Base-by-base conservation (phyloP, 192 early-diverging fungal genomes). In the Neocallimastix lanati region DNA sequence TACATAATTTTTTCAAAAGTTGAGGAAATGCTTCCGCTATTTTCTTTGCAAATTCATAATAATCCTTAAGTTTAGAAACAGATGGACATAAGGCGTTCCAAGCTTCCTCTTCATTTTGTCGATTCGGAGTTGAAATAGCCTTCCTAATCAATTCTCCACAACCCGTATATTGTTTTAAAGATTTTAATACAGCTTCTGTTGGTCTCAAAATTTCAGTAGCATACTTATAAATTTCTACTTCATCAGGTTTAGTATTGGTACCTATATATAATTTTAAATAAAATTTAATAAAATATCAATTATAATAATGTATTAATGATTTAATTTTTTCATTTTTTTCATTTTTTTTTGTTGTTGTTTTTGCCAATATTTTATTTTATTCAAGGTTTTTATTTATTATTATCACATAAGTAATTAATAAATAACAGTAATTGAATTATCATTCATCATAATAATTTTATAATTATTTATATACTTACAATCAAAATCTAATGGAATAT, bases 91-190 rank as follows among this genome's bases (percentile, higher is more conserved):
- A 86, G 78, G 90, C n/a, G n/a, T n/a, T n/a, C n/a, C n/a, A n/a
- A n/a, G n/a, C n/a, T n/a, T n/a, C n/a, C n/a, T n/a, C n/a, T 83
- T 99, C 97, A 83, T 93, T 92, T 77, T 95, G 93, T 40, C 88
- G 86, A 36, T 89, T 92, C 13, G 96, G 96, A 30, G 86, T 85
- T 29, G 92, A 91, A 80, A 99, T 96, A 36, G 97, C 97, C 86
- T 87, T 82, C 29, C 93, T 88, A 82, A 95, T 95, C 77, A 87
- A 85, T 28, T 93, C 92, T 76, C 90, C 89, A 83, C 90, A 92
- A 38, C 90, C 88, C 33, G 83, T 81, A 84, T 95, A 95, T 14
- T 77, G 80, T 77, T 85, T 38, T 29, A 95, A 84, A 21, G 84
- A 78, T 18, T 91, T 83, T 78, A 94, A 82, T 29, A 91, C 82